These are phyloP conservation scores for Ceratobasidium sp. DNA, from an alignment of 1,284 basidiomycete species.

Conservation along the genomic window DNA sequence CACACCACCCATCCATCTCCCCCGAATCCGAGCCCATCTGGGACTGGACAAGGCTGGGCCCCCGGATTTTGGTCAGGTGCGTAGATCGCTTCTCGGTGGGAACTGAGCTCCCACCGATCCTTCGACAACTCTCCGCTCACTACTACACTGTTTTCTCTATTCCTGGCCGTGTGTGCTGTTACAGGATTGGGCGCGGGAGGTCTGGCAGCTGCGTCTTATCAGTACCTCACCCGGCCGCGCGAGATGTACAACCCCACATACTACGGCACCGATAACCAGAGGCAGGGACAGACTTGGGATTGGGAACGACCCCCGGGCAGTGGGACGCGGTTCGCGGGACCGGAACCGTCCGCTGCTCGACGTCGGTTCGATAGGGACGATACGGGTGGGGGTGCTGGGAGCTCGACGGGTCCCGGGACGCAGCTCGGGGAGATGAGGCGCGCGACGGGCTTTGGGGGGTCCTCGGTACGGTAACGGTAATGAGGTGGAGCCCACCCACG, in stretches of 20 bases:
- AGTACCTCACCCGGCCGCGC: constrained; percentile 3
- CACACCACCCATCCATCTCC: constrained; percentile 21
- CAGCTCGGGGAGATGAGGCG: constrained; percentile 34
- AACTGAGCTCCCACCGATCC: background rate
- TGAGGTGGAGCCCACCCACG: background rate
- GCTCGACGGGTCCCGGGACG: constrained; percentile 34
- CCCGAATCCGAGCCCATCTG: background rate
- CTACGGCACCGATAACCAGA: background rate
- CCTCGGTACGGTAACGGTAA: constrained; percentile 20
- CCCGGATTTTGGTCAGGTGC: constrained; percentile 58
- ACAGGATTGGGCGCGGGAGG: constrained; percentile 54
- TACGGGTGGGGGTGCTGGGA: background rate
- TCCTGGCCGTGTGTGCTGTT: background rate
- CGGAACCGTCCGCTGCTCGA: constrained; percentile 17
- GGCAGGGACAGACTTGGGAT: background rate
- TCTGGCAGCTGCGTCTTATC: constrained; percentile 50
- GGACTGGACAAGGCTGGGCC: constrained; percentile 44
- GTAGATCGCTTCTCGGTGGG: background rate
- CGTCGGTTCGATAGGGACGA: background rate
- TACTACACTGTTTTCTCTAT: background rate
- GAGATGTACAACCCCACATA: constrained; percentile 1
- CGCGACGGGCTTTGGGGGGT: constrained; percentile 26
- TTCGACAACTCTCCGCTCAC: background rate
- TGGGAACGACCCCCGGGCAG: constrained; percentile 11
- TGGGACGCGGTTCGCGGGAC: background rate